Conservation (phyloP, 1,284 basidiomycete species). For the Stereum hirsutum region DNA sequence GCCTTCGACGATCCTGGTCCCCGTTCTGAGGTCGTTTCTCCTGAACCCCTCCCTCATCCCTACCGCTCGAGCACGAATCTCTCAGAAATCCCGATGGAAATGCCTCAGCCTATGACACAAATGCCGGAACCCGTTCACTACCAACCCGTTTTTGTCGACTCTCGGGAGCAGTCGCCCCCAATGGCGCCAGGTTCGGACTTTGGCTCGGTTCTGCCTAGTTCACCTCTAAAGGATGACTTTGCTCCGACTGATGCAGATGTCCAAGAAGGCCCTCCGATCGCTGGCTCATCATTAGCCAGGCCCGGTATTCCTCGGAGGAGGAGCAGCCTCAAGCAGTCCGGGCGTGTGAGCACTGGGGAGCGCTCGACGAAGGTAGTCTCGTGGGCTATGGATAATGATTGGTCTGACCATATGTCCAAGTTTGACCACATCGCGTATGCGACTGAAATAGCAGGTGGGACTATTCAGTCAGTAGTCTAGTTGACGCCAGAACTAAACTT, state of each 20-base stretch:
- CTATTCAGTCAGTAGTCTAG: slow-evolving; percentile 6
- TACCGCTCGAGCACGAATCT: slow-evolving; percentile 18
- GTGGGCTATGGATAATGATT: slow-evolving; percentile 61
- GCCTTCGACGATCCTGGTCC: slow-evolving; percentile 8
- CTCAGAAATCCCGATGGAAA: slow-evolving; percentile 5
- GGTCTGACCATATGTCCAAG: slow-evolving; percentile 44
- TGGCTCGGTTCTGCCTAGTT: slow-evolving; percentile 1
- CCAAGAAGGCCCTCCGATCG: background rate
- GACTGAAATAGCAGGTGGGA: slow-evolving; percentile 47
- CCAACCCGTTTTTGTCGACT: background rate
- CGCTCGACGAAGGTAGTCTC: slow-evolving; percentile 60
- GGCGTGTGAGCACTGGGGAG: slow-evolving; percentile 35
- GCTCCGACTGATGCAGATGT: background rate
- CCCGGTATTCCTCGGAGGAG: slow-evolving; percentile 35
- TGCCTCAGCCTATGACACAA: slow-evolving; percentile 12
- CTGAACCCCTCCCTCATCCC: slow-evolving; percentile 26
- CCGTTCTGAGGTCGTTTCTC: slow-evolving; percentile 20
- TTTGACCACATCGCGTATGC: slow-evolving; percentile 44
- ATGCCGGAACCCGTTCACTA: slow-evolving; percentile 8
- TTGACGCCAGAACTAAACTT: slow-evolving; percentile 1
- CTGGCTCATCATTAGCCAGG: slow-evolving; percentile 8
- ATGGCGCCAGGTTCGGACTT: slow-evolving; percentile 10
- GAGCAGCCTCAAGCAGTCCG: slow-evolving; percentile 51
- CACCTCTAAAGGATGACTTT: slow-evolving; percentile 3
- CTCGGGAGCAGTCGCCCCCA: no score